A percentile compares a stretch with the other conserved stretches of the same genome.
Evolutionary conservation across 306 rosid genomes (phyloP).

Genomic region (Pterocarpus santalinus): DNA sequence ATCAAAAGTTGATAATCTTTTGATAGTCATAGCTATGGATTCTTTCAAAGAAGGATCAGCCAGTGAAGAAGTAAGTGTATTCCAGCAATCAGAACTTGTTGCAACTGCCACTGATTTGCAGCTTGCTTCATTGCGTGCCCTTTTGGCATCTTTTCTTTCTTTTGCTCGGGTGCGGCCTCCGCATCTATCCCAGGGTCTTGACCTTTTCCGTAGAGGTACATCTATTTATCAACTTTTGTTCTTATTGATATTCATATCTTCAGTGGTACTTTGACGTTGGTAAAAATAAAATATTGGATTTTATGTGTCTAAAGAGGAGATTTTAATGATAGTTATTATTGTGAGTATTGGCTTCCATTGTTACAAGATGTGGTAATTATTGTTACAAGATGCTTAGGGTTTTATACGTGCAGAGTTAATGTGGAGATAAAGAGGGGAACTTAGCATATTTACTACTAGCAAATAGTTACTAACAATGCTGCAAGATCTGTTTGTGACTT

Average conservation of each 20-base stretch:
- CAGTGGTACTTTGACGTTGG: background rate
- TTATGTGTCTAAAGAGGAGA: conserved; percentile 1
- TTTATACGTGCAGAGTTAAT: conserved; percentile 9
- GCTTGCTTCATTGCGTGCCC: conserved; percentile 81
- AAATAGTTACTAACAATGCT: too few relatives aligned
- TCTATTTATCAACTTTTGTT: conserved; percentile 24
- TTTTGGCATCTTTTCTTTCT: conserved; percentile 83
- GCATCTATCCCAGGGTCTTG: conserved; percentile 82
- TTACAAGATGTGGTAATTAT: background rate
- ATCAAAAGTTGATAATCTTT: conserved; percentile 68
- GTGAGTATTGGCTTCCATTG: conserved; percentile 8
- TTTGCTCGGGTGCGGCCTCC: conserved; percentile 64
- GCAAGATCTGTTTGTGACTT: too few relatives aligned
- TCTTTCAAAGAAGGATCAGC: conserved; percentile 64
- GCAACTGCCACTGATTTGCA: conserved; percentile 65
- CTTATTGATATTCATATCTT: conserved; percentile 26
- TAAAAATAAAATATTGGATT: conserved; percentile 29
- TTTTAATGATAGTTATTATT: background rate
- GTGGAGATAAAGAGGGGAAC: background rate
- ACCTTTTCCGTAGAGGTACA: conserved; percentile 83
- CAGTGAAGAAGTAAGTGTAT: conserved; percentile 56
- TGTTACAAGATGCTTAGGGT: background rate
- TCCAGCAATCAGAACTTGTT: conserved; percentile 56
- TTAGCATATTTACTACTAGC: too few relatives aligned
- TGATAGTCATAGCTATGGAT: conserved; percentile 59